Evolutionary conservation across 2,329 filamentous ascomycete species (phyloP), one percentile per base, ranked within the genome.

Genomic region (Fusarium circinatum): DNA sequence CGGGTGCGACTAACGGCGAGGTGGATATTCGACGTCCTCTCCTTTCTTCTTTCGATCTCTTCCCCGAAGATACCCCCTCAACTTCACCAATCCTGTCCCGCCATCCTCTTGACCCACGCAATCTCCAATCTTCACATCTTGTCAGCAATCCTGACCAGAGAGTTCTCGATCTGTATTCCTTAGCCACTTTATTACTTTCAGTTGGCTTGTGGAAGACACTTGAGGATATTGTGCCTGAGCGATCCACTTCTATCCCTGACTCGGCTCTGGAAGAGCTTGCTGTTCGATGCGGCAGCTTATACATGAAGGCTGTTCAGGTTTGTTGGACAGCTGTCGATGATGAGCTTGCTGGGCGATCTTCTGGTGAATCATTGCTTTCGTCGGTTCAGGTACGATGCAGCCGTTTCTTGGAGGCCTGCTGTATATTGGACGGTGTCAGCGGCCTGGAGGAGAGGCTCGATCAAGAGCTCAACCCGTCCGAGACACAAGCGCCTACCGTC

Each of bases 141-240:
- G 77, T 82, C 8, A 84, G 83, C 47, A 86, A 85, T 10, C 84
- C 87, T 3, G 89, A 91, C 62, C 87, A 87, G 45, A 88, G 89
- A 44, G 86, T 89, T 2, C 83, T 90, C 38, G 93, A 95, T 69
- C 83, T 95, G 5, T 94, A 94, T 79, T 91, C 92, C 12, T 85
- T 96, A 3, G 92, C 92, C 24, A 89, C 94, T 83, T 83, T 94
- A 8, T 85, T 96, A 1, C 84, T 95, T 6, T 93, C 93, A 12
- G 90, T 95, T 60, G 93, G 93, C 12, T 82, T 95, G 14, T 96
- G 93, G 93, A 90, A 89, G 8, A 91, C 89, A 17, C 85, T 94
- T 0, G 88, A 90, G 62, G 84, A 86, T 24, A 82, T 90, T 0
- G 84, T 86, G 2, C 80, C 86, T 0, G 82, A 83, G 42, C 39